Evolutionary conservation across 805 yeast species (phyloP).

Genomic region (Myxozyma neglecta): DNA sequence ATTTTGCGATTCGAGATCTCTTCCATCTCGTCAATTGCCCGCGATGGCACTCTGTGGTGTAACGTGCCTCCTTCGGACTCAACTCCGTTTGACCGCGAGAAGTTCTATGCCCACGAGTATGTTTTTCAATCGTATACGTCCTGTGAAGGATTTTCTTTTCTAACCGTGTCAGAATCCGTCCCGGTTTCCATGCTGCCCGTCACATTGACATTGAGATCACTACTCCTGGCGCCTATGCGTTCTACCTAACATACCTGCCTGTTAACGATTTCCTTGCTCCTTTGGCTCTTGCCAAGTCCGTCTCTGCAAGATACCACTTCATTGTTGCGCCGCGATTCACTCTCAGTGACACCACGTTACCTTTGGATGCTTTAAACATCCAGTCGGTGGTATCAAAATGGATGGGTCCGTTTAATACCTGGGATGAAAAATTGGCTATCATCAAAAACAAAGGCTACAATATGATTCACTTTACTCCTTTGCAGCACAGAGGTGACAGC

Average conservation of each 20-base stretch:
- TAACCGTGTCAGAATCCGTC: constrained; percentile 35
- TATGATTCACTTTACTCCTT: constrained; percentile 94
- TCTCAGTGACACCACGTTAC: constrained; percentile 56
- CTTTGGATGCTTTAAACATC: constrained; percentile 75
- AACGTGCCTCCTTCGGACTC: constrained; percentile 59
- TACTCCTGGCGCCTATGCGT: constrained; percentile 78
- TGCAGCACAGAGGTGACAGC: constrained; percentile 84
- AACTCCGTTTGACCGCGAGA: constrained; percentile 55
- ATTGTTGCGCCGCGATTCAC: constrained; percentile 76
- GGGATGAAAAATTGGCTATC: constrained; percentile 66
- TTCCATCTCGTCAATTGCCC: constrained; percentile 72
- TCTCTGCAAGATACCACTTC: constrained; percentile 63
- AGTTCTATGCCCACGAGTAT: constrained; percentile 52
- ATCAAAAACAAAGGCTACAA: constrained; percentile 80
- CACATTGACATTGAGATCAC: constrained; percentile 60
- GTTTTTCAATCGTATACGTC: not conserved
- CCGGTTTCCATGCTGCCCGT: constrained; percentile 66
- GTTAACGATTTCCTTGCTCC: constrained; percentile 33
- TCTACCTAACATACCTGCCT: constrained; percentile 60
- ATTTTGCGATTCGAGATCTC: constrained; percentile 60
- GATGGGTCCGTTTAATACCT: constrained; percentile 68
- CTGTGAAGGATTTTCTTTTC: not conserved
- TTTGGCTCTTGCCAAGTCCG: constrained; percentile 34
- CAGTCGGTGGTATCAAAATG: constrained; percentile 89
- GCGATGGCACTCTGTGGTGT: constrained; percentile 70